phyloP scores from a whole-genome alignment of 805 yeast species.

The Cyberlindnera euphorbiiphila region DNA sequence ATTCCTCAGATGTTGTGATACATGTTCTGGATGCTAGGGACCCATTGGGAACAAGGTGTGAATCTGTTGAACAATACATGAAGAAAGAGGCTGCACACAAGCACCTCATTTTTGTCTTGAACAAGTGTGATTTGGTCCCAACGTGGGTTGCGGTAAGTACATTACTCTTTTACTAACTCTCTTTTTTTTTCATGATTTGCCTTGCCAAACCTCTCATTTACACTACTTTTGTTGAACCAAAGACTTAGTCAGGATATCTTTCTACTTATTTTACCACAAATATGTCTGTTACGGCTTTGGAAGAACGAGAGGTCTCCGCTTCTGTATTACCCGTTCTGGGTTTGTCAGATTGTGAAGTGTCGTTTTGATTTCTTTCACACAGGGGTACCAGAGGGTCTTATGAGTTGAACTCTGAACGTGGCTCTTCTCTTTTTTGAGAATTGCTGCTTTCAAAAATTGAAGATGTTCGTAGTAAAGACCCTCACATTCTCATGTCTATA shows the following conservation, averaged over 20 bases:
- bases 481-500: slow-evolving; percentile 49
- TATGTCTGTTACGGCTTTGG: slow-evolving; percentile 98
- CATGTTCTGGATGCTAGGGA: slow-evolving; percentile 97
- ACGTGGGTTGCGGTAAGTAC: slow-evolving; percentile 99
- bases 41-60: slow-evolving; percentile 95
- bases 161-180: slow-evolving; percentile 19
- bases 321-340: slow-evolving; percentile 47
- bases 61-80: slow-evolving; percentile 87
- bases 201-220: neutral
- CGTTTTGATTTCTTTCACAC: slow-evolving; percentile 31
- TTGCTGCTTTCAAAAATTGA: slow-evolving; percentile 13
- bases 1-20: slow-evolving; percentile 94
- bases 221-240: slow-evolving; percentile 48
- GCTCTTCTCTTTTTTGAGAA: neutral
- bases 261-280: slow-evolving; percentile 40
- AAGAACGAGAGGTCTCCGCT: slow-evolving; percentile 66
- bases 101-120: slow-evolving; percentile 89
- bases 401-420: slow-evolving; percentile 69
- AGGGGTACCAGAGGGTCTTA: slow-evolving; percentile 37
- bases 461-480: slow-evolving; percentile 80
- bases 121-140: slow-evolving; percentile 97
- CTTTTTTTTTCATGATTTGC: neutral
- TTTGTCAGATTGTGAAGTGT: slow-evolving; percentile 24
- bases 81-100: slow-evolving; percentile 94
- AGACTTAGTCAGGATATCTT: slow-evolving; percentile 79